Evolutionary conservation across 352 stramenopile genomes (phyloP).

Genomic region (Phytophthora colocasiae): DNA sequence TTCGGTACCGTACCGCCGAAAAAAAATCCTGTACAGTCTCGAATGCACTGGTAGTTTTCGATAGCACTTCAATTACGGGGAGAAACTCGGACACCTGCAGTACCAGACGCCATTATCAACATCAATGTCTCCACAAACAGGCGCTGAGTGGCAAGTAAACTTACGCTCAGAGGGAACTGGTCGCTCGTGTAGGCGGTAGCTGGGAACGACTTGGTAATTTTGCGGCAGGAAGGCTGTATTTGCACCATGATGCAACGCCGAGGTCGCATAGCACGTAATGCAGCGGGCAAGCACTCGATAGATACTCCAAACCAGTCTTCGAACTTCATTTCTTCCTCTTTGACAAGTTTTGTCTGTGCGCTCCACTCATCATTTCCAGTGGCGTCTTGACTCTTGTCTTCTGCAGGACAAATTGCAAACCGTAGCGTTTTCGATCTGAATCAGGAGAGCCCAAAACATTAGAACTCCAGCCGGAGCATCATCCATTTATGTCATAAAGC

Average conservation of each 20-base stretch:
- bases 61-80: conserved; percentile 71
- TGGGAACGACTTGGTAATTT: conserved; percentile 62
- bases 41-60: conserved; percentile 70
- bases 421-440: conserved; percentile 53
- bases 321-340: conserved; percentile 58
- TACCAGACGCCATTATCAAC: not conserved
- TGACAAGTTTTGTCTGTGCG: conserved; percentile 32
- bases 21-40: conserved; percentile 73
- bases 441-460: not conserved
- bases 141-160: conserved; percentile 3
- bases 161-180: conserved; percentile 63
- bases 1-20: conserved; percentile 45
- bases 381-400: conserved; percentile 4
- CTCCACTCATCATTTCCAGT: conserved; percentile 38
- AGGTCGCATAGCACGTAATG: conserved; percentile 44
- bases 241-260: conserved; percentile 63
- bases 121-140: conserved; percentile 1
- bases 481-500: conserved; percentile 5
- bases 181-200: conserved; percentile 69
- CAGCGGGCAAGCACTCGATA: conserved; percentile 46
- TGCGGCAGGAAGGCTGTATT: conserved; percentile 49
- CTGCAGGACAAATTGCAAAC: conserved; percentile 38
- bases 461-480: not conserved
- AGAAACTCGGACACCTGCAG: conserved; percentile 63
- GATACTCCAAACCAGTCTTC: conserved; percentile 65